Evolutionary conservation across 768 basidiomycete species (phyloP).

Genomic region (Daedaleopsis nitida): DNA sequence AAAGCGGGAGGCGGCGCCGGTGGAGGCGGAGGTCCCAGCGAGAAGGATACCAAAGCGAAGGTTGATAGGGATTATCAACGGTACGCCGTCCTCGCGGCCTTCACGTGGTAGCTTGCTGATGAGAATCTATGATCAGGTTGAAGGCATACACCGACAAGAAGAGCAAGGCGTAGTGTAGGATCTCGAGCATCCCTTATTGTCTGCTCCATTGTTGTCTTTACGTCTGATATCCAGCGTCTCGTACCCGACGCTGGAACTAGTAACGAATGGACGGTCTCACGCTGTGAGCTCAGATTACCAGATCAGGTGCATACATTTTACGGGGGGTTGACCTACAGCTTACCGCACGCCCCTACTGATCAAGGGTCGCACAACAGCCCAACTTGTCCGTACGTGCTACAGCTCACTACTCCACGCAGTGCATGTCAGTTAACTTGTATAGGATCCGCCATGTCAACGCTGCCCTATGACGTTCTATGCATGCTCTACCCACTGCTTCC

Average conservation of each 20-base stretch:
- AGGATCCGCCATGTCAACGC: background rate
- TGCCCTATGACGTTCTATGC: background rate
- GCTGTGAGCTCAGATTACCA: background rate
- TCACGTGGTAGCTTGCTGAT: background rate
- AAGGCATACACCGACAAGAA: conserved; percentile 38
- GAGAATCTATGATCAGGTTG: conserved; percentile 18
- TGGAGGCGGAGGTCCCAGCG: conserved; percentile 33
- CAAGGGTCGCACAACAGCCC: no score
- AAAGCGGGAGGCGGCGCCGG: conserved; percentile 51
- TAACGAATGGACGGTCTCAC: background rate
- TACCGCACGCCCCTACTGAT: no score
- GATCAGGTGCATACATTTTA: background rate
- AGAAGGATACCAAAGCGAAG: conserved; percentile 44
- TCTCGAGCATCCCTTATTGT: background rate
- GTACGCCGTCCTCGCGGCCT: conserved; percentile 35
- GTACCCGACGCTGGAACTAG: no score
- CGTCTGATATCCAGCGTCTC: no score
- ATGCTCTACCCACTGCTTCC: background rate
- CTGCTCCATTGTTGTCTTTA: background rate
- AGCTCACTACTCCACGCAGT: no score
- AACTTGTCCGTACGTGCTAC: no score
- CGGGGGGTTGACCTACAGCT: background rate
- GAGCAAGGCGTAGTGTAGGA: background rate
- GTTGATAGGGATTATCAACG: conserved; percentile 59
- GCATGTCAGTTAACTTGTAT: no score